Conservation (phyloP, 2,329 filamentous ascomycete genomes). For the Colletotrichum sp. region DNA sequence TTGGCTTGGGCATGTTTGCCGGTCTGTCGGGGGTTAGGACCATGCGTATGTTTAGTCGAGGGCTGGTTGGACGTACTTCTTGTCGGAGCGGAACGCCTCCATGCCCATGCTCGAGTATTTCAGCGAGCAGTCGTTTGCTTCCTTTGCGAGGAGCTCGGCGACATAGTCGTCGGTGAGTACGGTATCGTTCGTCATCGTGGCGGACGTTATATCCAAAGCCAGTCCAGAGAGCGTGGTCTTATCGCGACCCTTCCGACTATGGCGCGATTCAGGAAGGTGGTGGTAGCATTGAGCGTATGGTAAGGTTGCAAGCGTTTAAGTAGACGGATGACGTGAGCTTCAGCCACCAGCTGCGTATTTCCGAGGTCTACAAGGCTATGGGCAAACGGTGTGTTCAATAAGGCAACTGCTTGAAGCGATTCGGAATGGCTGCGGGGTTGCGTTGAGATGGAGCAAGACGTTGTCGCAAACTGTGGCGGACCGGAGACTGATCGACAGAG, state of each 20-base stretch:
- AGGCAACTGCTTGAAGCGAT: neutral
- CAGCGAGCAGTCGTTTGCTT: constrained; percentile 76
- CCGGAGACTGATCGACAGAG: constrained; percentile 1
- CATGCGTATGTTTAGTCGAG: neutral
- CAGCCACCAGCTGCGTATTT: neutral
- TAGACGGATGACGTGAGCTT: neutral
- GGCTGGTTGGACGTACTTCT: constrained; percentile 45
- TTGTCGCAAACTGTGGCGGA: constrained; percentile 7
- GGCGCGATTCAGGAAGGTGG: neutral
- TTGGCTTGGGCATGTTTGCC: constrained; percentile 79
- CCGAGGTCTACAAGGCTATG: neutral
- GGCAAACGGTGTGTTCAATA: neutral
- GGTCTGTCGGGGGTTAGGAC: constrained; percentile 51
- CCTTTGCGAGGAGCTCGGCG: constrained; percentile 77
- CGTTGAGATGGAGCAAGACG: neutral
- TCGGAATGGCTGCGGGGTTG: neutral
- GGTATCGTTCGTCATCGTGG: constrained; percentile 50
- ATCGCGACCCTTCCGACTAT: neutral
- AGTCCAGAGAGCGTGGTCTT: neutral
- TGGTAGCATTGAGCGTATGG: neutral
- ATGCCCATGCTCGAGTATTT: constrained; percentile 79
- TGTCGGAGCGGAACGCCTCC: constrained; percentile 61
- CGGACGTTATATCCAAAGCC: neutral
- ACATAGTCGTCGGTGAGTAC: constrained; percentile 78
- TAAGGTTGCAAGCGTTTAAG: neutral